Base-by-base conservation (phyloP, 2,329 filamentous ascomycete genomes). In the Penicillium decumbens region DNA sequence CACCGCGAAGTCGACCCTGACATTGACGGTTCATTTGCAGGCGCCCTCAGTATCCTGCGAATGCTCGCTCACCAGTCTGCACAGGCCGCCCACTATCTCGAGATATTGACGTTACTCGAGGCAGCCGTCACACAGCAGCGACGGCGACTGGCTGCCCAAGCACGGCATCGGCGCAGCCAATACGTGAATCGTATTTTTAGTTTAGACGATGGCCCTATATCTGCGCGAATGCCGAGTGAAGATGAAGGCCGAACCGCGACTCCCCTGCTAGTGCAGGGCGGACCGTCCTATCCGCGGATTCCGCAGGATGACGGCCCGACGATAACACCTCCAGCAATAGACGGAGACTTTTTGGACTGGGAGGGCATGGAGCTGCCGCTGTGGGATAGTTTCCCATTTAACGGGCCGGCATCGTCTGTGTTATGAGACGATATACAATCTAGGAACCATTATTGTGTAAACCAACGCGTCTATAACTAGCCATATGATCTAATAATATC, bases 1-100 rank as follows among this genome's bases (percentile, higher is more conserved):
- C 74, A 78, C 42, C 62, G 68, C 5, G 71, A 74, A 0, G 62
- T 72, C 1, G 72, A 78, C 27, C 64, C 72, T 62, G 58, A 60
- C 8, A 53, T 62, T 7, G 65, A 67, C 29, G 54, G 50, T 6
- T 75, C 79, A 0, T 83, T 82, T 52, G 64, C 69, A 18, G 72
- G 75, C 2, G 75, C 80, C 1, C 71, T 75, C 4, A 69, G 75
- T 15, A 75, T 83, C 1, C 69, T 83, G 1, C 68, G 67, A 1
- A 72, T 72, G 28, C 62, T 83, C 0, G 72, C 76, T 0, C 62
- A 63, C 0, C 72, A 77, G 41, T 80, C 77, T 35, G 76, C 79
- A 0, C 80, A 82, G 52, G 80, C 80, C 3, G 75, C 72, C 2
- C 79, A 82, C 44, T 83, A 83, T 56, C 71, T 75, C 10, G 77